A percentile compares a stretch with the other conserved stretches of the same genome.
phyloP scores from a whole-genome alignment of 345 rosid species.

The Iberis pinnata region DNA sequence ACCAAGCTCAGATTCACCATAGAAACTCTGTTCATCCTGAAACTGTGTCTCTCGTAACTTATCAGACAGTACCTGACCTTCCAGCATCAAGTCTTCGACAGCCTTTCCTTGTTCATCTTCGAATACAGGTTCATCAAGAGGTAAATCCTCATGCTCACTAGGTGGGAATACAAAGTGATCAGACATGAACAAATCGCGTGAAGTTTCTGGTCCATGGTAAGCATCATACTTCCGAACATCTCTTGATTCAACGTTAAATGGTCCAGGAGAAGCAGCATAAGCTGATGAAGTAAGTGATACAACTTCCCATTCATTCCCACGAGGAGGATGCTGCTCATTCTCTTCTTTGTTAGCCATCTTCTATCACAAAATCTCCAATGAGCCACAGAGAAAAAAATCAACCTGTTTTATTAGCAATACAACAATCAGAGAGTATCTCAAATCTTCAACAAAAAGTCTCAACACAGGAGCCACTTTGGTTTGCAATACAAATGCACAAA shows the following conservation, averaged over 20 bases:
- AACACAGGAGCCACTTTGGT: neutral
- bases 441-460: neutral
- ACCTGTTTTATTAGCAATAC: neutral
- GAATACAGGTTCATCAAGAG: slow-evolving; percentile 35
- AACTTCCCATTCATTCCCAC: slow-evolving; percentile 92
- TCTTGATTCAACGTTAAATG: slow-evolving; percentile 36
- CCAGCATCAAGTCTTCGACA: slow-evolving; percentile 38
- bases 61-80: slow-evolving; percentile 45
- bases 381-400: neutral
- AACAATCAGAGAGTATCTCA: neutral
- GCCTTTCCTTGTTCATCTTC: slow-evolving; percentile 41
- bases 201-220: slow-evolving; percentile 44
- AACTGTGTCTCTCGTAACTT: slow-evolving; percentile 38
- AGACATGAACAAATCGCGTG: slow-evolving; percentile 64
- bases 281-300: slow-evolving; percentile 88
- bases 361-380: slow-evolving; percentile 2
- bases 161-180: slow-evolving; percentile 76
- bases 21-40: slow-evolving; percentile 43
- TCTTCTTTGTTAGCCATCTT: slow-evolving; percentile 57
- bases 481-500: too few species aligned
- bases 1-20: slow-evolving; percentile 33
- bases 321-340: slow-evolving; percentile 33
- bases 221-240: slow-evolving; percentile 36
- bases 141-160: slow-evolving; percentile 56
- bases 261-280: slow-evolving; percentile 88